These are phyloP conservation scores for Passalora sequoiae DNA, from an alignment of 2,329 filamentous ascomycete species.

Conservation along the genomic window DNA sequence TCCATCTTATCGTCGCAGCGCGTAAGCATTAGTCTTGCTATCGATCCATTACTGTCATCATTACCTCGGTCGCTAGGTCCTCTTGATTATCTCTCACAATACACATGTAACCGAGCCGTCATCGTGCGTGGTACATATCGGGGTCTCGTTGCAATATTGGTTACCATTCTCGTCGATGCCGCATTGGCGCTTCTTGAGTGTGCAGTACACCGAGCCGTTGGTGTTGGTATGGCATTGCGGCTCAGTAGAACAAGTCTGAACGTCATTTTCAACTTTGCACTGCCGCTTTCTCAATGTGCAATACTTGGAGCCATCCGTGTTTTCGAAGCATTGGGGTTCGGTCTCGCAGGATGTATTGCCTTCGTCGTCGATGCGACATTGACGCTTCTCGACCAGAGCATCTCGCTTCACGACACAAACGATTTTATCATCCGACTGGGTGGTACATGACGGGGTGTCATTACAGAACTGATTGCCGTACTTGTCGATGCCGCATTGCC, in stretches of 20 bases:
- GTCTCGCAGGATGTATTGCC: conserved; percentile 3
- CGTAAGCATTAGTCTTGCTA: too few species aligned
- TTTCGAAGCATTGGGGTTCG: background rate
- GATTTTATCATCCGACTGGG: conserved; percentile 4
- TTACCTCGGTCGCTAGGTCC: too few species aligned
- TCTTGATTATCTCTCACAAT: too few species aligned
- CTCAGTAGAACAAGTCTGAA: conserved; percentile 3
- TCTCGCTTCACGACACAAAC: conserved; percentile 7
- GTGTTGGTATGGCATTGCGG: conserved; percentile 1
- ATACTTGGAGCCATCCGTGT: conserved; percentile 1
- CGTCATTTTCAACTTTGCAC: conserved; percentile 4
- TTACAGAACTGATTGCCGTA: conserved; percentile 9
- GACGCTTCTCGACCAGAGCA: conserved; percentile 1
- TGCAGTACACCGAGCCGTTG: conserved; percentile 1
- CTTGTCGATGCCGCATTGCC: conserved; percentile 12
- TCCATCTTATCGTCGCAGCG: too few species aligned
- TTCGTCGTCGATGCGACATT: too few species aligned
- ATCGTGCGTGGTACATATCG: conserved; percentile 4
- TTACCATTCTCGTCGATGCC: conserved; percentile 6
- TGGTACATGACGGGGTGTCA: conserved; percentile 7
- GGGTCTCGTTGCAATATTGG: conserved; percentile 2
- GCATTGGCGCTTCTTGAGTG: conserved; percentile 12
- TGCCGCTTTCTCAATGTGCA: conserved; percentile 8
- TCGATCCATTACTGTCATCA: too few species aligned
- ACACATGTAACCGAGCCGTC: conserved; percentile 10